Percentiles rank a stretch among this genome's conserved stretches.
Conservation (phyloP, 331 rosid species). For the Ulmus americana region DNA sequence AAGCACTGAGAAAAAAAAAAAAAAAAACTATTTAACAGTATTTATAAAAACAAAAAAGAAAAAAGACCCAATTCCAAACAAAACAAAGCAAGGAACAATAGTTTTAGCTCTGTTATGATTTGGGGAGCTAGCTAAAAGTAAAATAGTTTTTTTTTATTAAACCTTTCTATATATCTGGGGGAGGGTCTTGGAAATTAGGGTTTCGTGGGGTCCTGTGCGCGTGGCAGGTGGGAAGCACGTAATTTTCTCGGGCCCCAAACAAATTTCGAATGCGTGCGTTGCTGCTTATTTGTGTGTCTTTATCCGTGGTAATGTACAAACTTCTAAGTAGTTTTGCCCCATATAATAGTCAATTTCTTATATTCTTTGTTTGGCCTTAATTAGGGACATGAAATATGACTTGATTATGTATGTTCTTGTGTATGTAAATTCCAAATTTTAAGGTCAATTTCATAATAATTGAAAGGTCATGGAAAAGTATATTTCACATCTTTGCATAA, state of each 20-base stretch:
- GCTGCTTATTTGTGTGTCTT: background rate
- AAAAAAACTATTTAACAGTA: background rate
- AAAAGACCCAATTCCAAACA: background rate
- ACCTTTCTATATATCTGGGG: background rate
- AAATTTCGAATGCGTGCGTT: constrained; percentile 1
- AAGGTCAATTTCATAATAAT: too few species aligned
- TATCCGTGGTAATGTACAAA: background rate
- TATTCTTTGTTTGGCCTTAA: too few species aligned
- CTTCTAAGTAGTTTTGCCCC: too few species aligned
- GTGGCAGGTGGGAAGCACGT: constrained; percentile 61
- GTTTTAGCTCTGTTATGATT: constrained; percentile 22
- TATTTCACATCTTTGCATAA: too few species aligned
- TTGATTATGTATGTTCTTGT: too few species aligned
- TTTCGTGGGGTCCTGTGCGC: constrained; percentile 71
- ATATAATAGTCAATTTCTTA: too few species aligned
- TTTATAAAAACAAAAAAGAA: background rate
- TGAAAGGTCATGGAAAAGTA: too few species aligned
- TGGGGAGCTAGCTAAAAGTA: background rate
- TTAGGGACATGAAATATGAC: too few species aligned
- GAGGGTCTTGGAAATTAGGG: constrained; percentile 66
- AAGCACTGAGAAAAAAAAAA: constrained; percentile 19
- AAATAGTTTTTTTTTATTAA: too few species aligned
- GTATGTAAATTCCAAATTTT: too few species aligned
- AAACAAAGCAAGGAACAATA: constrained; percentile 24
- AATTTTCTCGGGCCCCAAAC: constrained; percentile 47